phyloP scores from a whole-genome alignment of 2,329 filamentous ascomycete genomes.

The Epichloe gansuensis region DNA sequence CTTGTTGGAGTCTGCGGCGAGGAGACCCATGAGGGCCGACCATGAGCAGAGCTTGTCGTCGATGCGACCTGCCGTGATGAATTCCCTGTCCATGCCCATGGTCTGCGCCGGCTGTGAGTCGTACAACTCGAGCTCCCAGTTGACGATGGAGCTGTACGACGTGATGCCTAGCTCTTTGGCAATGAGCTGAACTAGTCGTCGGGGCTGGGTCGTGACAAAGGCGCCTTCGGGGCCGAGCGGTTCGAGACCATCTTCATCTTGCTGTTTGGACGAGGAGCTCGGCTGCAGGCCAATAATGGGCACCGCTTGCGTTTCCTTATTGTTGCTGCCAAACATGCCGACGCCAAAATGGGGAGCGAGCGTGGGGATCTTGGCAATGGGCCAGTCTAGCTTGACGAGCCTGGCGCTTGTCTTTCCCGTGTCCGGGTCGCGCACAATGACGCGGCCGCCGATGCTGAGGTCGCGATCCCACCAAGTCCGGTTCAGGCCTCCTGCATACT shows the following conservation, averaged over 20 bases:
- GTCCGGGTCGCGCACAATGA: slow-evolving; percentile 62
- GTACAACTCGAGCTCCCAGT: slow-evolving; percentile 95
- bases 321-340: slow-evolving; percentile 53
- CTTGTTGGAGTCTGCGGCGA: slow-evolving; percentile 46
- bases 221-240: slow-evolving; percentile 50
- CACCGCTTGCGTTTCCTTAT: slow-evolving; percentile 85
- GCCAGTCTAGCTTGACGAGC: slow-evolving; percentile 87
- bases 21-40: slow-evolving; percentile 72
- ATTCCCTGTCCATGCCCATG: slow-evolving; percentile 76
- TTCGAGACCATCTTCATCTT: slow-evolving; percentile 21
- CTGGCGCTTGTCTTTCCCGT: slow-evolving; percentile 66
- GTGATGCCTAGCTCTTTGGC: slow-evolving; percentile 59
- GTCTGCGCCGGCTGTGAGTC: slow-evolving; percentile 77
- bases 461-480: slow-evolving; percentile 96
- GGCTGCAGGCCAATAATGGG: slow-evolving; percentile 79
- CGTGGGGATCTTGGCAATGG: slow-evolving; percentile 83
- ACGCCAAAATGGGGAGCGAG: slow-evolving; percentile 89
- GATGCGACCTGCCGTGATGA: slow-evolving; percentile 90
- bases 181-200: slow-evolving; percentile 73
- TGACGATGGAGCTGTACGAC: slow-evolving; percentile 64
- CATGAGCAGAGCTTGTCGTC: slow-evolving; percentile 98
- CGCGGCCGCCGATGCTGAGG: slow-evolving; percentile 76
- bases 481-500: slow-evolving; percentile 79
- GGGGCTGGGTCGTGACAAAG: slow-evolving; percentile 75
- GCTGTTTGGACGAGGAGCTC: slow-evolving; percentile 47